Evolutionary conservation across 129 eudicot species (phyloP), one percentile per base, ranked within the genome.

Genomic region (Lactuca saligna): DNA sequence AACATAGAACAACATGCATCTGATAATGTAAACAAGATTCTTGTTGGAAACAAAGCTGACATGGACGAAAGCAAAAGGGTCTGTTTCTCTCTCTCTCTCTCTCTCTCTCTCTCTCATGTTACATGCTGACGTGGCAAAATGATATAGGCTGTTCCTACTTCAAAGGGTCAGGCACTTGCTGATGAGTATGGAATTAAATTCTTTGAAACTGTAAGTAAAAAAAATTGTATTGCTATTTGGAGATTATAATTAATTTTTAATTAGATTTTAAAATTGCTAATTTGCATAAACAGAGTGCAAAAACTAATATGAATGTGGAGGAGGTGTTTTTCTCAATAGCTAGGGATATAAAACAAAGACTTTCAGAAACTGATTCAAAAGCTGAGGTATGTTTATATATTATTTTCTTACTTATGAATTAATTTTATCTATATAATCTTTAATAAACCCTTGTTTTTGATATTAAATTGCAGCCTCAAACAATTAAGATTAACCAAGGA

Each of bases 61-160:
- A 86, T 86, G 96, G 96, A 86, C 69, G 97, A 90, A 79, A 90
- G 97, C 88, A 90, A 90, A 82, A 70, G 97, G 86, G 97, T 90
- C 33, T 46, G 63, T 34, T 34, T 56, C 57, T 61, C 72, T 61
- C 74, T 73, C 67, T 68, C 35, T 63, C 37, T 42, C 49, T 51
- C 44, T 44, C 34, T 8, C 7, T 62, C 39, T 39, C 31, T 8
- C 33, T 66, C 32, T 11, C 44, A 61, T 72, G 39, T 39, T 51
- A 8, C n/a, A 34, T 11, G 73, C 68, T 66, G 32, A 81, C 71
- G 49, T 51, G 69, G 61, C 44, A 34, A 69, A 67, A 33, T 75
- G 17, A 34, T 80, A 8, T 73, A 91, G 97, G 97, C 93, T 37
- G 91, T 91, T 76, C 97, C 97, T 15, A 91, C 96, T 17, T 68